Conservation (phyloP, 805 yeast genomes). For the Pichia eremophila region DNA sequence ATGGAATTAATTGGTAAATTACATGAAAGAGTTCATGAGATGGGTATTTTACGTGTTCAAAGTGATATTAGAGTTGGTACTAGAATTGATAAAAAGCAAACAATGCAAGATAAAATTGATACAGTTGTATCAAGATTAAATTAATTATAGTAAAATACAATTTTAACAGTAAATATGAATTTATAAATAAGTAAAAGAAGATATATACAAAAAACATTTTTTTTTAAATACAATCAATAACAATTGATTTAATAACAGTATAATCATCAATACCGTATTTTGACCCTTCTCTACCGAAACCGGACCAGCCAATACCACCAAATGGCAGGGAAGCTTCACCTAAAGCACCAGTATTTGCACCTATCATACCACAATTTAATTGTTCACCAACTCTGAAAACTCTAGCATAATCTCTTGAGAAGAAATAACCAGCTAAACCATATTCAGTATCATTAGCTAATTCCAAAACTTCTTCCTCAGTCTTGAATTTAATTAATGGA, state of each 20-base stretch:
- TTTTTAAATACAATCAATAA: conserved; percentile 32
- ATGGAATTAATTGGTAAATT: conserved; percentile 68
- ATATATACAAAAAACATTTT: not conserved
- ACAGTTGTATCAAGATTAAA: conserved; percentile 47
- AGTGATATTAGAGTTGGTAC: conserved; percentile 85
- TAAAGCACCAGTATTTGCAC: conserved; percentile 66
- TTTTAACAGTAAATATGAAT: not conserved
- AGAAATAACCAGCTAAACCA: conserved; percentile 75
- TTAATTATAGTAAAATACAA: not conserved
- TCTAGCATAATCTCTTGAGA: conserved; percentile 43
- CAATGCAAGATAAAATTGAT: conserved; percentile 63
- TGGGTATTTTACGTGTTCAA: conserved; percentile 72
- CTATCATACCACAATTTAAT: conserved; percentile 73
- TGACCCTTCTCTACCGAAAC: conserved; percentile 77
- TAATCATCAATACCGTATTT: conserved; percentile 70
- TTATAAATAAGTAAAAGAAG: no score
- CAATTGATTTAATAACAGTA: conserved; percentile 54
- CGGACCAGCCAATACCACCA: conserved; percentile 74
- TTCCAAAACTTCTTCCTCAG: conserved; percentile 55
- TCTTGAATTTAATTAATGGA: conserved; percentile 52
- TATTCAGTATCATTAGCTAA: conserved; percentile 59
- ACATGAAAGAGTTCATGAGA: conserved; percentile 61
- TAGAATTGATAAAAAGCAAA: conserved; percentile 64
- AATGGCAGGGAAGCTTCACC: conserved; percentile 63
- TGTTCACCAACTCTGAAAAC: conserved; percentile 56